These are phyloP conservation scores for Penicillium bialowiezense DNA, from an alignment of 495 filamentous ascomycete genomes.

Conservation along the genomic window DNA sequence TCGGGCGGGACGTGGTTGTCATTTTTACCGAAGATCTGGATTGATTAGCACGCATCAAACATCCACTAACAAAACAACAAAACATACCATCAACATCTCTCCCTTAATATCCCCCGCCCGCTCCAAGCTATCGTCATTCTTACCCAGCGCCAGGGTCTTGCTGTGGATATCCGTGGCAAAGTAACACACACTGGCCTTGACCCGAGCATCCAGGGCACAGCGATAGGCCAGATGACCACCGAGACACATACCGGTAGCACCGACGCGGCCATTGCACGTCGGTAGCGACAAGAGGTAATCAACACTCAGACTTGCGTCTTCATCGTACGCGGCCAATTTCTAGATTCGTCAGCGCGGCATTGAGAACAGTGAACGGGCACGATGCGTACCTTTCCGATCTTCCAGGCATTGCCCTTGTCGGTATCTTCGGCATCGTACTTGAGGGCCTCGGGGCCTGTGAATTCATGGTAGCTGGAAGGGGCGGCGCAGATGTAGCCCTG, in stretches of 20 bases:
- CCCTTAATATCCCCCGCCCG: slow-evolving; percentile 72
- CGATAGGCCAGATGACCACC: slow-evolving; percentile 88
- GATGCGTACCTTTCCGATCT: slow-evolving; percentile 64
- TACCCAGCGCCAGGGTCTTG: slow-evolving; percentile 66
- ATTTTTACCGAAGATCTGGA: slow-evolving; percentile 74
- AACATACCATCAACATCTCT: slow-evolving; percentile 65
- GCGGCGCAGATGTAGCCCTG: slow-evolving; percentile 94
- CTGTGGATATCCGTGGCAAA: slow-evolving; percentile 92
- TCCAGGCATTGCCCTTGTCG: slow-evolving; percentile 82
- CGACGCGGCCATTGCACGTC: slow-evolving; percentile 83
- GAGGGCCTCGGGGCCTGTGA: slow-evolving; percentile 79
- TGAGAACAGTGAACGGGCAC: too few species aligned
- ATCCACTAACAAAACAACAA: not conserved
- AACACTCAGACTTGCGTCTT: slow-evolving; percentile 73
- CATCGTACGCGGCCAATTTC: slow-evolving; percentile 87
- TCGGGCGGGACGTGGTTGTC: slow-evolving; percentile 87
- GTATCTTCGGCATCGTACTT: slow-evolving; percentile 87
- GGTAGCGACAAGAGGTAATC: slow-evolving; percentile 68
- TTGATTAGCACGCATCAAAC: not conserved
- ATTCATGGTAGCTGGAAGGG: slow-evolving; percentile 90
- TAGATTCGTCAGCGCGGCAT: slow-evolving; percentile 33
- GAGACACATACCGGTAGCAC: slow-evolving; percentile 92
- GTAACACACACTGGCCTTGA: slow-evolving; percentile 78
- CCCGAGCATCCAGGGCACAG: slow-evolving; percentile 72
- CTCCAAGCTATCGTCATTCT: slow-evolving; percentile 63